phyloP scores from a whole-genome alignment of 2,329 filamentous ascomycete genomes.

The Aureobasidium sp. region DNA sequence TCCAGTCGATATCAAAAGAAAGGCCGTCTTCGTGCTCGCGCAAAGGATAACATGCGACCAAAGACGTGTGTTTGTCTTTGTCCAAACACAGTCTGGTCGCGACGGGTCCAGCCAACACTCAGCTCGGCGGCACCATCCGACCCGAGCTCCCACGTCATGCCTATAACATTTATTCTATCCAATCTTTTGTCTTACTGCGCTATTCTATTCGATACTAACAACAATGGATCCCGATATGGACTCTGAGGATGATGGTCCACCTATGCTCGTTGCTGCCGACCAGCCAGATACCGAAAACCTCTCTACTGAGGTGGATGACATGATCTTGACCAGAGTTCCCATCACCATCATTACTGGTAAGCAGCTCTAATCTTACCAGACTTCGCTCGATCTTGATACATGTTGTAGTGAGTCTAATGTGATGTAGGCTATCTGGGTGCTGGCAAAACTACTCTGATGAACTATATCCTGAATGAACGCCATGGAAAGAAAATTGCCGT shows the following conservation, averaged over 20 bases:
- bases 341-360: slow-evolving; percentile 77
- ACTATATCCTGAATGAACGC: slow-evolving; percentile 89
- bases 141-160: slow-evolving; percentile 1
- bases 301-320: slow-evolving; percentile 38
- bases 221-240: slow-evolving; percentile 42
- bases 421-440: slow-evolving; percentile 81
- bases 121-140: slow-evolving; percentile 5
- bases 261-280: slow-evolving; percentile 54
- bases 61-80: background rate
- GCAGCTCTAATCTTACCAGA: slow-evolving; percentile 10
- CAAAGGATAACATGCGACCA: background rate
- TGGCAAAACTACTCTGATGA: slow-evolving; percentile 89
- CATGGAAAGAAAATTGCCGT: slow-evolving; percentile 98
- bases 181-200: background rate
- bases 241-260: slow-evolving; percentile 53
- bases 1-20: background rate
- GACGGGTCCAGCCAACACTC: background rate
- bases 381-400: background rate
- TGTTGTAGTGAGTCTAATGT: background rate
- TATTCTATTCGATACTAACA: background rate
- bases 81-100: background rate
- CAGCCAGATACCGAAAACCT: slow-evolving; percentile 21
- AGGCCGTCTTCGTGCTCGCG: background rate
- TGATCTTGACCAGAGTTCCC: slow-evolving; percentile 58
- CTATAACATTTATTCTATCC: background rate